Conservation (phyloP, 1,139 yeast genomes). For the Citeromyces hawaiiensis region DNA sequence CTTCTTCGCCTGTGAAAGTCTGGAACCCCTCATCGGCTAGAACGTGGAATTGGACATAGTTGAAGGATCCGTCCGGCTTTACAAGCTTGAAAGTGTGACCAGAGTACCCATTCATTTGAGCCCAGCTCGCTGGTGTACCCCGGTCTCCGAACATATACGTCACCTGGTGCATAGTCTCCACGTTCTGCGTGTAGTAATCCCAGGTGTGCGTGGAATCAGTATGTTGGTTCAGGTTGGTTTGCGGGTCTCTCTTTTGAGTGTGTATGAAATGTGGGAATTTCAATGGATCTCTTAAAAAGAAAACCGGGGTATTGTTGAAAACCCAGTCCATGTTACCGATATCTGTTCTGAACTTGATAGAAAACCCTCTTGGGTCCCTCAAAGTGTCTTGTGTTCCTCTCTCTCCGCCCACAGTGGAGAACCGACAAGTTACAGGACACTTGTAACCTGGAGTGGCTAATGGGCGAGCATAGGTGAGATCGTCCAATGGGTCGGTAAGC, state of each 20-base stretch:
- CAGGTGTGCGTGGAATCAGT: conserved; percentile 59
- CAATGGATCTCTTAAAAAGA: conserved; percentile 45
- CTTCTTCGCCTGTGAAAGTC: conserved; percentile 43
- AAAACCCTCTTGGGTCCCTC: conserved; percentile 48
- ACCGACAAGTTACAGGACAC: conserved; percentile 27
- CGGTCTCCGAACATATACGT: conserved; percentile 50
- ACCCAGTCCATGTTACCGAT: conserved; percentile 52
- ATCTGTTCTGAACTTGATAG: conserved; percentile 43
- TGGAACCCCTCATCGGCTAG: conserved; percentile 47
- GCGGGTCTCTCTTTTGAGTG: conserved; percentile 65
- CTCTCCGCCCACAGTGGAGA: conserved; percentile 51
- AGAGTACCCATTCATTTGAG: conserved; percentile 60
- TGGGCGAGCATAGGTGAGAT: conserved; percentile 34
- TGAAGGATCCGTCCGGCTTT: conserved; percentile 52
- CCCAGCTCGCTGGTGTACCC: conserved; percentile 55
- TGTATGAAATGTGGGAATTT: conserved; percentile 48
- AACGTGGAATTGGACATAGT: conserved; percentile 53
- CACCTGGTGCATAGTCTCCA: conserved; percentile 55
- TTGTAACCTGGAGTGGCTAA: conserved; percentile 33
- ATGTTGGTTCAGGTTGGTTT: conserved; percentile 50
- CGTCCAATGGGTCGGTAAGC: conserved; percentile 42
- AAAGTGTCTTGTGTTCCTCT: conserved; percentile 42
- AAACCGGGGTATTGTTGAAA: conserved; percentile 46
- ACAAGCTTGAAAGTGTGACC: conserved; percentile 65
- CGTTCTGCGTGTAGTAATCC: conserved; percentile 52